Conservation (phyloP, 2,329 filamentous ascomycete genomes). For the Phaeomoniella chlamydospora region DNA sequence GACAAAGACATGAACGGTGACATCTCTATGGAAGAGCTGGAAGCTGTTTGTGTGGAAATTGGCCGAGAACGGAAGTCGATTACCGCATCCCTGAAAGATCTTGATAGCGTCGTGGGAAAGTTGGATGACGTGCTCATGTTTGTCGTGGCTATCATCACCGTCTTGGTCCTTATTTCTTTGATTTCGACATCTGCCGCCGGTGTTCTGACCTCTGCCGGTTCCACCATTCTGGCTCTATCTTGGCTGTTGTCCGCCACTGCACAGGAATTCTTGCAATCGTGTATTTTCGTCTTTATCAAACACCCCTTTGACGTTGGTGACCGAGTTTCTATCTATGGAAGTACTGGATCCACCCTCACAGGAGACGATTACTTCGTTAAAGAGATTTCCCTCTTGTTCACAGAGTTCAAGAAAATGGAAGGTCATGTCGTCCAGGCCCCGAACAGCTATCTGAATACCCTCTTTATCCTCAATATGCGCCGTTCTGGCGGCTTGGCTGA, state of each 20-base stretch:
- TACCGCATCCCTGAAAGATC: conserved; percentile 82
- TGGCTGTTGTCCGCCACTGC: conserved; percentile 90
- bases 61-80: conserved; percentile 91
- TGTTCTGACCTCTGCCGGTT: conserved; percentile 79
- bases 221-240: conserved; percentile 71
- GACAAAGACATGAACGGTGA: conserved; percentile 96
- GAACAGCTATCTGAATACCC: conserved; percentile 80
- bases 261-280: conserved; percentile 85
- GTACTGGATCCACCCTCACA: conserved; percentile 59
- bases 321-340: conserved; percentile 81
- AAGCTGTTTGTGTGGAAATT: conserved; percentile 86
- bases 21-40: conserved; percentile 88
- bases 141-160: conserved; percentile 63
- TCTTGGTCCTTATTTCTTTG: conserved; percentile 78
- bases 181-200: conserved; percentile 83
- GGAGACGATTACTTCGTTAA: conserved; percentile 96
- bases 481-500: conserved; percentile 81
- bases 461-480: conserved; percentile 91
- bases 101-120: conserved; percentile 85
- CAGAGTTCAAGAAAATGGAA: conserved; percentile 98
- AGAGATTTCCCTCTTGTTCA: conserved; percentile 82
- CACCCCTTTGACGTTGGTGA: conserved; percentile 96
- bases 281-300: conserved; percentile 93
- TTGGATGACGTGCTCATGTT: conserved; percentile 82
- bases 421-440: conserved; percentile 91